Conservation (phyloP, 768 basidiomycete genomes). For the Podaxis pistillaris region DNA sequence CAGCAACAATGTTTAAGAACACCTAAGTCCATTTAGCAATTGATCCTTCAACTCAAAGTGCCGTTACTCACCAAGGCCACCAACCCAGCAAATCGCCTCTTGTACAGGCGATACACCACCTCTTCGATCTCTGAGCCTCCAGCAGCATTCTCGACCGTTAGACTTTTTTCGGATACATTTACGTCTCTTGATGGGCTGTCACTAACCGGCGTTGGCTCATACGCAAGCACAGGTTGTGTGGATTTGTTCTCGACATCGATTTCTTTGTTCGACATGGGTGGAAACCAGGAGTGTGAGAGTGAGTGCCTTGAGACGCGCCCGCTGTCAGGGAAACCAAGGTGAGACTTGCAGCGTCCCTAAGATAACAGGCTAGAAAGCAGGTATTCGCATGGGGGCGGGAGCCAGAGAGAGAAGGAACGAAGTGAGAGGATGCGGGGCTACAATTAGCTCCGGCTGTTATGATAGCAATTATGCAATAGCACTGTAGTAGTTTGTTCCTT, state of each 20-base stretch:
- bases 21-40: conserved; percentile 36
- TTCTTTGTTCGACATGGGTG: conserved; percentile 2
- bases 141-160: not conserved
- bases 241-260: not conserved
- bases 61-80: conserved; percentile 50
- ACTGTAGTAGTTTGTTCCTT: not conserved
- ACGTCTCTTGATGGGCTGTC: not conserved
- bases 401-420: not conserved
- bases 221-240: conserved; percentile 1
- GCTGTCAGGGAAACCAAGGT: not conserved
- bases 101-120: conserved; percentile 62
- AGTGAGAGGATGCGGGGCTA: not conserved
- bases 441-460: too few species aligned
- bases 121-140: not conserved
- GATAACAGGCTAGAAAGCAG: not conserved
- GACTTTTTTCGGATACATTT: not conserved
- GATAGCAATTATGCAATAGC: too few species aligned
- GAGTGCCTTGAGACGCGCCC: not conserved
- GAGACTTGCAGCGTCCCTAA: not conserved
- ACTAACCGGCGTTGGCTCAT: not conserved
- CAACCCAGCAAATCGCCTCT: conserved; percentile 63
- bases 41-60: not conserved
- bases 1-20: conserved; percentile 58
- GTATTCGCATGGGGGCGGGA: not conserved
- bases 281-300: not conserved